These are phyloP conservation scores for Castanea crenata DNA, from an alignment of 306 rosid genomes.

Conservation along the genomic window DNA sequence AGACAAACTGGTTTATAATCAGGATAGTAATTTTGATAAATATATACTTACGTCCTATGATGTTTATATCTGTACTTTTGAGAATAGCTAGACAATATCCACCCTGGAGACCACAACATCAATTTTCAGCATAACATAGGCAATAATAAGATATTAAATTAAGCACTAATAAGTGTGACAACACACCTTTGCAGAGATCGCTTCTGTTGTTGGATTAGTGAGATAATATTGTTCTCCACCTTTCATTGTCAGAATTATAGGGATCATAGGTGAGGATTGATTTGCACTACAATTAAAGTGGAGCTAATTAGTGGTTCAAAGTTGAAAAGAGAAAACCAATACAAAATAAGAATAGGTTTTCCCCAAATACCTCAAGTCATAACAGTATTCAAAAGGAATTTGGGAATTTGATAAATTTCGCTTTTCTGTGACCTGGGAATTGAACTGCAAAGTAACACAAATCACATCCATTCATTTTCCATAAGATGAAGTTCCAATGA, in stretches of 20 bases:
- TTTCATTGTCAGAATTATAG: conserved; percentile 57
- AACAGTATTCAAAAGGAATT: conserved; percentile 81
- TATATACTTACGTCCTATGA: conserved; percentile 87
- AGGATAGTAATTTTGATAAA: not conserved
- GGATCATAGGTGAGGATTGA: conserved; percentile 13
- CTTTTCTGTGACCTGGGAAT: conserved; percentile 30
- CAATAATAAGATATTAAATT: not conserved
- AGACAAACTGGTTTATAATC: not conserved
- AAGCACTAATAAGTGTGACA: not conserved
- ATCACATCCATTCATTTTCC: not conserved
- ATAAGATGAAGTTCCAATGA: conserved; percentile 10
- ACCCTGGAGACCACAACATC: conserved; percentile 41
- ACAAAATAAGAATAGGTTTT: not conserved
- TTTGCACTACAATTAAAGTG: conserved; percentile 43
- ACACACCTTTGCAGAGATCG: conserved; percentile 13
- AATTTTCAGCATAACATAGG: not conserved
- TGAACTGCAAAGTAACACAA: conserved; percentile 50
- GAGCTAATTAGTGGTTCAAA: conserved; percentile 19
- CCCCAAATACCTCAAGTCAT: conserved; percentile 42
- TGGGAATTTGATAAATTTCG: conserved; percentile 18
- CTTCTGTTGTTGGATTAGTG: conserved; percentile 28
- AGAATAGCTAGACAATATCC: conserved; percentile 49
- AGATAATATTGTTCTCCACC: conserved; percentile 62
- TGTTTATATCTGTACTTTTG: conserved; percentile 55
- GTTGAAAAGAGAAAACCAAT: not conserved